Conservation (phyloP, 257 asterid genomes). For the Plantago elongata region DNA sequence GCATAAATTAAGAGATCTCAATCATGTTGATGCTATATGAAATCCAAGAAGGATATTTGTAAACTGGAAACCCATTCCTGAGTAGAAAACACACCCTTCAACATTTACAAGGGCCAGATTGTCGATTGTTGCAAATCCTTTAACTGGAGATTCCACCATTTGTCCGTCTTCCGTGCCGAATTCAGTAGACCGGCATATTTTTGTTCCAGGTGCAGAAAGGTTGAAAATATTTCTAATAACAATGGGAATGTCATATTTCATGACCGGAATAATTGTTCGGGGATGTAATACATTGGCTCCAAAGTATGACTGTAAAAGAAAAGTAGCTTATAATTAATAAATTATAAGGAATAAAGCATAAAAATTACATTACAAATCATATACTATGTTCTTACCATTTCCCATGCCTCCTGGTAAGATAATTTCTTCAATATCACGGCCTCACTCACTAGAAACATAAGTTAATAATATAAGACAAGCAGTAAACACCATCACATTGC, state of each 20-base stretch:
- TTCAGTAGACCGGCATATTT: conserved; percentile 54
- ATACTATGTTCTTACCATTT: conserved; percentile 57
- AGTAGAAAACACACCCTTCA: conserved; percentile 72
- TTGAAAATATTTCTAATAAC: conserved; percentile 96
- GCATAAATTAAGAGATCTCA: conserved; percentile 24
- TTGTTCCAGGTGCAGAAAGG: conserved; percentile 91
- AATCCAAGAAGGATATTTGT: not conserved
- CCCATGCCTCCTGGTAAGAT: conserved; percentile 99
- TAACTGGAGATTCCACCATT: conserved; percentile 58
- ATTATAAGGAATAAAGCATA: not conserved
- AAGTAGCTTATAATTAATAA: conserved; percentile 21
- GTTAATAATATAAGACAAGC: conserved; percentile 6
- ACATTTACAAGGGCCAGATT: conserved; percentile 95
- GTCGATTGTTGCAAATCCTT: conserved; percentile 99
- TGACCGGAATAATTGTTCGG: conserved; percentile 95
- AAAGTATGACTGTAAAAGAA: conserved; percentile 73
- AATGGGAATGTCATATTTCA: conserved; percentile 92
- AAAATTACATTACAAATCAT: too few relatives aligned
- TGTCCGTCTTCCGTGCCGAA: conserved; percentile 45
- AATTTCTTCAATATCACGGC: conserved; percentile 86
- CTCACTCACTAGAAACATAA: conserved; percentile 68
- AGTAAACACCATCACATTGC: conserved; percentile 1
- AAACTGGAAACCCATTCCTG: conserved; percentile 5
- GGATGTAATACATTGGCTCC: conserved; percentile 99
- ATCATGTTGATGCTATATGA: conserved; percentile 5